Conservation (phyloP, 2,329 filamentous ascomycete genomes). For the Dothidotthia symphoricarpi region DNA sequence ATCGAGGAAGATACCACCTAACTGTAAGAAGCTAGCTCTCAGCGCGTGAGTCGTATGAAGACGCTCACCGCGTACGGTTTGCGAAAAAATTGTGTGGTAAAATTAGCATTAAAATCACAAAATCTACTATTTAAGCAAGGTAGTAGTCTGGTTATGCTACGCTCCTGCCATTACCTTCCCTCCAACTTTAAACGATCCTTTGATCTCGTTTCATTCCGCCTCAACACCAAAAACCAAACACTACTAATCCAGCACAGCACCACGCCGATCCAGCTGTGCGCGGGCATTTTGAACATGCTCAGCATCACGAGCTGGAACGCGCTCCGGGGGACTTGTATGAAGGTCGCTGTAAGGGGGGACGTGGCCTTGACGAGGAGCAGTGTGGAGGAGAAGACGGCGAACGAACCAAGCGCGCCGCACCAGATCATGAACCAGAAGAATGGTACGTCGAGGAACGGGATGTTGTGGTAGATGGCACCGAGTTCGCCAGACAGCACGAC, state of each 20-base stretch:
- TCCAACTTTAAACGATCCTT: constrained; percentile 36
- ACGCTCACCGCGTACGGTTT: no score
- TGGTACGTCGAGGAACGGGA: constrained; percentile 55
- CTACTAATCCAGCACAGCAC: constrained; percentile 52
- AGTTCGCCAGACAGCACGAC: constrained; percentile 53
- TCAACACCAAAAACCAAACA: constrained; percentile 50
- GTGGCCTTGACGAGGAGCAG: constrained; percentile 52
- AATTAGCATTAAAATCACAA: no score
- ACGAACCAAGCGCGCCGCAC: constrained; percentile 50
- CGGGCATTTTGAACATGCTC: constrained; percentile 49
- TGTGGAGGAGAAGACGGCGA: constrained; percentile 51
- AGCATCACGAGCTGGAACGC: constrained; percentile 52
- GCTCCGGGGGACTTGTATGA: constrained; percentile 50
- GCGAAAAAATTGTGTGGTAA: no score
- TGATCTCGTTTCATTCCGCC: constrained; percentile 43
- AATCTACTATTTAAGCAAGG: no score
- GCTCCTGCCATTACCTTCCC: constrained; percentile 20
- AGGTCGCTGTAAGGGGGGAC: constrained; percentile 51
- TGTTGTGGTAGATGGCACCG: constrained; percentile 51
- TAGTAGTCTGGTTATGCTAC: no score
- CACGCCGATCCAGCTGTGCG: constrained; percentile 54
- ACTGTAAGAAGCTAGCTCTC: no score
- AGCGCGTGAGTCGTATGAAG: no score
- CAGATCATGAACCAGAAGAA: constrained; percentile 57
- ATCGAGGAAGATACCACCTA: no score